Conservation (phyloP, 225 moss, liverwort and hornwort species). For the Sphagnum tenellum region DNA sequence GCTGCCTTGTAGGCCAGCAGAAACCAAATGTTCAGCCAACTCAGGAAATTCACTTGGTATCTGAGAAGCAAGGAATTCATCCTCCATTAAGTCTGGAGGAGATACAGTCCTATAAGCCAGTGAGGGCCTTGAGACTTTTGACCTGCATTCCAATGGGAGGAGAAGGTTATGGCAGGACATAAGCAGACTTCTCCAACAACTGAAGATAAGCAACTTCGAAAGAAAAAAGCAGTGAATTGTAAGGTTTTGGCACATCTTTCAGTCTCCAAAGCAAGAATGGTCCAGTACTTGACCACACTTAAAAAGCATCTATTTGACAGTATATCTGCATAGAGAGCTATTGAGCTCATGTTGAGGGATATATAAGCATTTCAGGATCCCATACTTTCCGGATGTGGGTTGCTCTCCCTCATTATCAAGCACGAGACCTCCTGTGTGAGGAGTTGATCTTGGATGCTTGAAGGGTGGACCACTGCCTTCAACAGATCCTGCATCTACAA, state of each 20-base stretch:
- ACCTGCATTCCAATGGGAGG: constrained; percentile 9
- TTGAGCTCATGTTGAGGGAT: not conserved
- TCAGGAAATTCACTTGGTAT: constrained; percentile 24
- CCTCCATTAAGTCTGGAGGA: constrained; percentile 38
- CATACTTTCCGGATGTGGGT: constrained; percentile 41
- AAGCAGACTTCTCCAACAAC: not conserved
- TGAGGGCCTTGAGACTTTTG: constrained; percentile 21
- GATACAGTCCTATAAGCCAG: constrained; percentile 15
- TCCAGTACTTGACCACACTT: too few relatives aligned
- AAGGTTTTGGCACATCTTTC: too few relatives aligned
- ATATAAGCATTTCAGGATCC: constrained; percentile 1
- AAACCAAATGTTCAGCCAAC: constrained; percentile 42
- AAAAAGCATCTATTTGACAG: not conserved
- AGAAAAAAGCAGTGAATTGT: not conserved
- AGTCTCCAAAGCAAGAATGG: too few relatives aligned
- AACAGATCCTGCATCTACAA: constrained; percentile 27
- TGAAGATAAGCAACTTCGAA: not conserved
- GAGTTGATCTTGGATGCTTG: constrained; percentile 45
- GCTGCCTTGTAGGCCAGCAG: constrained; percentile 48
- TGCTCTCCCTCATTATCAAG: constrained; percentile 46
- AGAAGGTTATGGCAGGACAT: not conserved
- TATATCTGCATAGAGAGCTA: not conserved
- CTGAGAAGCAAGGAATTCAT: constrained; percentile 21
- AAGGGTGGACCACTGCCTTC: constrained; percentile 38
- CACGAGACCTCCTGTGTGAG: constrained; percentile 27